Evolutionary conservation across 139 green algal species (phyloP), one percentile per base, ranked within the genome.

Genomic region (Closterium sp.): DNA sequence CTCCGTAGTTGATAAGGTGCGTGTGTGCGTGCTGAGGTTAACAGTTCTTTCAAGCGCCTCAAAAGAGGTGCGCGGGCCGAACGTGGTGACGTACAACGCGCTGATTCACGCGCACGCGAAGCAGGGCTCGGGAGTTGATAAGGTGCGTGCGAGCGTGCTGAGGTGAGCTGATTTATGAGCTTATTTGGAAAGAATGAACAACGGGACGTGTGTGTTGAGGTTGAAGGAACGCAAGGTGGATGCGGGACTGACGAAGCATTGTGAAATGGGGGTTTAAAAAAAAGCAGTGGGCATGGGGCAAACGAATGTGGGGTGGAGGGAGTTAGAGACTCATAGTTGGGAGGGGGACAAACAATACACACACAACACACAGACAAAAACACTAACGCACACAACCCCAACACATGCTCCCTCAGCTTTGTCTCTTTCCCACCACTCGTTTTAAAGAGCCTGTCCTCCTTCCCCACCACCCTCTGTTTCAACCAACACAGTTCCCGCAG

Each of bases 31-130:
- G 45, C 10, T n/a, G n/a, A n/a, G n/a, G n/a, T n/a, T n/a, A n/a
- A n/a, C n/a, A n/a, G n/a, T n/a, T n/a, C n/a, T n/a, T n/a, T n/a
- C n/a, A n/a, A n/a, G n/a, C n/a, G n/a, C n/a, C n/a, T n/a, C n/a
- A n/a, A n/a, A n/a, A n/a, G 91, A 89, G 19, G 91, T 31, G 31
- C 79, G 28, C 28, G 31, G 34, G 70, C 91, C 91, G 30, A 94
- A 88, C 29, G 50, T 93, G 30, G 91, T 94, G 24, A 92, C 91
- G 28, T 94, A 94, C 31, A 94, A 94, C 45, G 92, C 70, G 28
- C 50, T 94, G 28, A 94, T 94, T 29, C 88, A 94, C 91, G 91
- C 89, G 31, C 42, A 70, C 91, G 91, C 89, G 9, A 94, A 94
- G 88, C 70, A 88, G 30, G 91, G 91, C 32, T 31, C 90, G 1